Base-by-base conservation (phyloP, 2,329 filamentous ascomycete genomes). In the Penicillium frequentans region DNA sequence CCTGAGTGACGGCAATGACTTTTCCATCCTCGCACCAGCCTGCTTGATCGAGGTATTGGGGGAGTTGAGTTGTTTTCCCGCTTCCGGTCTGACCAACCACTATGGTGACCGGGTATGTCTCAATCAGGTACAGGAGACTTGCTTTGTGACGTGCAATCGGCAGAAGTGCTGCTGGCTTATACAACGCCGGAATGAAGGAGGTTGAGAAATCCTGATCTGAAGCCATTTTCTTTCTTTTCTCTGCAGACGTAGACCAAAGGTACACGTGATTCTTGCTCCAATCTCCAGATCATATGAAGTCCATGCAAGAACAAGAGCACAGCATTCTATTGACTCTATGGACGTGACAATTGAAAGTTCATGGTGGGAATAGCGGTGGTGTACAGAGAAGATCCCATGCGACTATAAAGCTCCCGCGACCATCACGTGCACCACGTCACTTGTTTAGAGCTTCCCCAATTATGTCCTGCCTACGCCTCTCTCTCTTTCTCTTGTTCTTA, bases 51-150 rank as follows among this genome's bases (percentile, higher is more conserved):
- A 98, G 83, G 67, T 90, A 98, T 66, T 97, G 93, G 1, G 95
- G 95, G 44, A 98, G 88, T 71, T 98, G 95, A 0, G 95, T 98
- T 1, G 93, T 96, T 76, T 98, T 98, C 43, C 93, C 93, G 24
- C 90, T 96, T 4, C 95, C 95, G 1, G 95, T 98, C 71, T 97
- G 92, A 9, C 93, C 95, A 54, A 98, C 87, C 13, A 98, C 86
- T 50, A 98, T 91, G 0, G 90, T 93, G 56, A 98, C 88, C 0
- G 90, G 88, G 62, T 86, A 86, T 8, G 86, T 92, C 73, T 98
- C 93, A 57, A 97, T 84, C 14, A 93, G 82, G 75, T 96, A 98
- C 2, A 97, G 83, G 1, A 99, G 79, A 53, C 82, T 86, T 55
- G 95, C 83, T 61, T 86, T 86, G 66, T 98, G 89, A 64, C 90